These are phyloP conservation scores for Colletotrichum higginsianum DNA, from an alignment of 2,329 filamentous ascomycete genomes.

Conservation along the genomic window DNA sequence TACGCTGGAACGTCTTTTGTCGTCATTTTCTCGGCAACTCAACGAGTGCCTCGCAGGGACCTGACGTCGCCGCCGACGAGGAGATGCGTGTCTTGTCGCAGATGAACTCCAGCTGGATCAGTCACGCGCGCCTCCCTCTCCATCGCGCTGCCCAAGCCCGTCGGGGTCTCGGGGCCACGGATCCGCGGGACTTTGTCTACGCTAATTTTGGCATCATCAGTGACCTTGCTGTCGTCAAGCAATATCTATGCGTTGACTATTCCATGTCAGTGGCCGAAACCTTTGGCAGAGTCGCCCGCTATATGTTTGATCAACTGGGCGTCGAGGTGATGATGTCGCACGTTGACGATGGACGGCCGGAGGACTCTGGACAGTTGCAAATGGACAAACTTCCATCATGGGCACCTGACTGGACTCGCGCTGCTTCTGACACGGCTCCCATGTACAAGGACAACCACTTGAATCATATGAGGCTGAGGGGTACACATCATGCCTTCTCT, in stretches of 20 bases:
- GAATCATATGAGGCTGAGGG: not conserved
- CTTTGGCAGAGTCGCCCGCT: slow-evolving; percentile 10
- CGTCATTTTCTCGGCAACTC: not conserved
- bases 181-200: slow-evolving; percentile 23
- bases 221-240: not conserved
- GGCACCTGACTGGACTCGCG: slow-evolving; percentile 20
- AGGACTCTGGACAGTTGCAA: not conserved
- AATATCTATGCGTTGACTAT: slow-evolving; percentile 11
- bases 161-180: slow-evolving; percentile 12
- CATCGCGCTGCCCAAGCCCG: slow-evolving; percentile 1
- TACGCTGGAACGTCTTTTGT: slow-evolving; percentile 20
- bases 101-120: slow-evolving; percentile 11
- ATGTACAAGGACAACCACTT: slow-evolving; percentile 16
- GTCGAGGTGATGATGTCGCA: not conserved
- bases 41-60: not conserved
- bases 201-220: slow-evolving; percentile 17
- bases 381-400: slow-evolving; percentile 10
- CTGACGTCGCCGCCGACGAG: not conserved
- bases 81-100: slow-evolving; percentile 4
- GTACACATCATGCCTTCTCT: not conserved
- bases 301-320: slow-evolving; percentile 19
- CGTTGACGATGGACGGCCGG: not conserved
- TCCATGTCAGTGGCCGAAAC: not conserved
- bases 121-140: slow-evolving; percentile 5
- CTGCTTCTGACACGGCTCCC: not conserved